Percentiles rank a stretch among this genome's conserved stretches.
Evolutionary conservation across 2,329 filamentous ascomycete genomes (phyloP).

Genomic region (Xylaria hypoxylon): DNA sequence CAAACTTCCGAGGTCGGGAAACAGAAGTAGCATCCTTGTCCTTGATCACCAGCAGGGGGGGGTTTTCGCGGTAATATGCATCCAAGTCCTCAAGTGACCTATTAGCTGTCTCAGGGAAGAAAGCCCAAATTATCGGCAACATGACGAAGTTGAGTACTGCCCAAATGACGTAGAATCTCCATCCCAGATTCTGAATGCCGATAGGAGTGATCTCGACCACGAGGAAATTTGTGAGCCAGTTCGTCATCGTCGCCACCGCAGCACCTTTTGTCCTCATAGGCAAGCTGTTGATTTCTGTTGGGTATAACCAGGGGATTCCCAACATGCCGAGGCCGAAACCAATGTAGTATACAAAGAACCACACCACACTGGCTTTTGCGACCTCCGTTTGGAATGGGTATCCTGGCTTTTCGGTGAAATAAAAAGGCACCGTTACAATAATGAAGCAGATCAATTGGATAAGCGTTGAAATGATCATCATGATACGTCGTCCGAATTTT

Average conservation of each 20-base stretch:
- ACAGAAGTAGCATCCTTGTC: slow-evolving; percentile 43
- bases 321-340: slow-evolving; percentile 51
- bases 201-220: slow-evolving; percentile 50
- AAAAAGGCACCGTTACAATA: slow-evolving; percentile 47
- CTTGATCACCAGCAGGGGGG: slow-evolving; percentile 43
- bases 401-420: slow-evolving; percentile 42
- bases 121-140: slow-evolving; percentile 58
- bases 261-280: slow-evolving; percentile 56
- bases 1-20: slow-evolving; percentile 40
- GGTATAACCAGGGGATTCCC: slow-evolving; percentile 57
- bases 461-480: slow-evolving; percentile 50
- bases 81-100: slow-evolving; percentile 46
- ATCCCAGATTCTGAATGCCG: slow-evolving; percentile 56
- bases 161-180: slow-evolving; percentile 65
- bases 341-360: slow-evolving; percentile 51
- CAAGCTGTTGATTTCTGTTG: slow-evolving; percentile 55
- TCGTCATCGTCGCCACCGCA: slow-evolving; percentile 52
- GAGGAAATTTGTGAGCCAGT: slow-evolving; percentile 53
- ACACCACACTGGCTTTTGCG: slow-evolving; percentile 48
- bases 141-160: slow-evolving; percentile 58
- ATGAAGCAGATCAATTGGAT: slow-evolving; percentile 48
- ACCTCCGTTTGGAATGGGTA: slow-evolving; percentile 40
- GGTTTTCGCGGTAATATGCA: slow-evolving; percentile 46
- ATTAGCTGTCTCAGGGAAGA: slow-evolving; percentile 58
- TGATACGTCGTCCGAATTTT: slow-evolving; percentile 45